phyloP scores from a whole-genome alignment of 495 filamentous ascomycete species.

The Hypomontagnella monticulosa region DNA sequence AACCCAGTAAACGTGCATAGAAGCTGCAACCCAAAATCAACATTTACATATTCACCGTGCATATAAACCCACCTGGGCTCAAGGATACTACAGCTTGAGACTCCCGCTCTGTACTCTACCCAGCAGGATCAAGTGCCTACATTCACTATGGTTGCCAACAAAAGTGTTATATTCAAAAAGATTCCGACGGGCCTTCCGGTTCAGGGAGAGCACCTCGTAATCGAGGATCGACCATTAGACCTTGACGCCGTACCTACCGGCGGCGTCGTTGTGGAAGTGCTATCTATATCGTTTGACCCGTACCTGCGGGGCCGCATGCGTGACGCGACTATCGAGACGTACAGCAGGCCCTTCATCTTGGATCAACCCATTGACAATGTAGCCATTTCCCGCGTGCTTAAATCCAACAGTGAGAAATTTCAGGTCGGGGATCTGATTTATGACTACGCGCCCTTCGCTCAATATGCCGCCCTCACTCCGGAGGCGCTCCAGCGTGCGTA shows the following conservation, averaged over 20 bases:
- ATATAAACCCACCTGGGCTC: no score
- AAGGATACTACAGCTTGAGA: neutral
- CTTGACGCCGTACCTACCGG: slow-evolving; percentile 65
- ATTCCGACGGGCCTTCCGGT: slow-evolving; percentile 71
- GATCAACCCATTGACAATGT: neutral
- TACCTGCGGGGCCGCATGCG: slow-evolving; percentile 75
- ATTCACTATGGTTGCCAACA: slow-evolving; percentile 66
- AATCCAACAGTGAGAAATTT: slow-evolving; percentile 66
- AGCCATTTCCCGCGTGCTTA: slow-evolving; percentile 65
- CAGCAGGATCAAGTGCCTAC: no score
- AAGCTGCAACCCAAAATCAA: no score
- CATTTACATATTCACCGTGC: no score
- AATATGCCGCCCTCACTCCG: slow-evolving; percentile 58
- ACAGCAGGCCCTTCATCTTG: slow-evolving; percentile 2
- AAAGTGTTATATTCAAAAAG: slow-evolving; percentile 74
- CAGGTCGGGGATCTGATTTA: slow-evolving; percentile 68
- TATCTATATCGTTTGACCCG: slow-evolving; percentile 80
- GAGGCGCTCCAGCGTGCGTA: slow-evolving; percentile 43
- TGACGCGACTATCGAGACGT: slow-evolving; percentile 45
- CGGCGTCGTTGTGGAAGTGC: slow-evolving; percentile 73
- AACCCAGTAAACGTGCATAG: no score
- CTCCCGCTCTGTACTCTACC: no score
- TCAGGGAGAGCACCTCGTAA: slow-evolving; percentile 68
- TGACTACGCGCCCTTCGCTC: slow-evolving; percentile 61
- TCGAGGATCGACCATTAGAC: slow-evolving; percentile 71